Percentiles rank a stretch among this genome's conserved stretches.
Evolutionary conservation across 2,329 filamentous ascomycete species (phyloP).

Genomic region (Cadophora malorum): DNA sequence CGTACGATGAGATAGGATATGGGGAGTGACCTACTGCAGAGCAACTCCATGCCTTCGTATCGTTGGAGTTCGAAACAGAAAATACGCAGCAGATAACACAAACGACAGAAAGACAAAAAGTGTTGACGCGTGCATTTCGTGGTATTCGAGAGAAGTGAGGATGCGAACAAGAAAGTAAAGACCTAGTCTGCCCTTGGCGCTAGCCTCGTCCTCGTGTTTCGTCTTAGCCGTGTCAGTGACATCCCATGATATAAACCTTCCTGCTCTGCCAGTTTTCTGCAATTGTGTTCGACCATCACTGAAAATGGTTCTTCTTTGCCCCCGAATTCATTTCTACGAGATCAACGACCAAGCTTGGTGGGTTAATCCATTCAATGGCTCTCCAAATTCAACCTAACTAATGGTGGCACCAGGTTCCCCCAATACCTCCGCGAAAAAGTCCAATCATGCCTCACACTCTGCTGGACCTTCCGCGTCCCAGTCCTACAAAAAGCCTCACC

Average conservation of each 20-base stretch:
- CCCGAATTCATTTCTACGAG: constrained; percentile 69
- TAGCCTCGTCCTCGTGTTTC: constrained; percentile 38
- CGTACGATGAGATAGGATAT: neutral
- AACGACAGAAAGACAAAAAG: constrained; percentile 29
- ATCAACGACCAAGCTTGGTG: constrained; percentile 72
- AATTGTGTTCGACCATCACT: constrained; percentile 1
- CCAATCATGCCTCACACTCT: constrained; percentile 67
- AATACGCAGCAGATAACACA: constrained; percentile 24
- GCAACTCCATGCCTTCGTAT: constrained; percentile 41
- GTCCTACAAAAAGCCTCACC: constrained; percentile 62
- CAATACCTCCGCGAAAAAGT: constrained; percentile 67
- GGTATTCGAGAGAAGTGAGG: neutral
- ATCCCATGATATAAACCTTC: constrained; percentile 8
- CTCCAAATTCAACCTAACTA: neutral
- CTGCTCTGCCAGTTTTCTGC: constrained; percentile 16
- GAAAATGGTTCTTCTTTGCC: constrained; percentile 57
- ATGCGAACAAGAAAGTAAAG: neutral
- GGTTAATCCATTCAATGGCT: constrained; percentile 30
- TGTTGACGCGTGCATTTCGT: constrained; percentile 37
- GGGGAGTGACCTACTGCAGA: constrained; percentile 36
- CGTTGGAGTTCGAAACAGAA: constrained; percentile 34
- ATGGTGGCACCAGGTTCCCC: constrained; percentile 61
- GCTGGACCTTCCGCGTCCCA: constrained; percentile 67
- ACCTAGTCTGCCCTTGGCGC: constrained; percentile 12
- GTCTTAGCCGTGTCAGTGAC: constrained; percentile 24